Evolutionary conservation across 108 stramenopile species (phyloP).

Genomic region (Cylindrotheca closterium): DNA sequence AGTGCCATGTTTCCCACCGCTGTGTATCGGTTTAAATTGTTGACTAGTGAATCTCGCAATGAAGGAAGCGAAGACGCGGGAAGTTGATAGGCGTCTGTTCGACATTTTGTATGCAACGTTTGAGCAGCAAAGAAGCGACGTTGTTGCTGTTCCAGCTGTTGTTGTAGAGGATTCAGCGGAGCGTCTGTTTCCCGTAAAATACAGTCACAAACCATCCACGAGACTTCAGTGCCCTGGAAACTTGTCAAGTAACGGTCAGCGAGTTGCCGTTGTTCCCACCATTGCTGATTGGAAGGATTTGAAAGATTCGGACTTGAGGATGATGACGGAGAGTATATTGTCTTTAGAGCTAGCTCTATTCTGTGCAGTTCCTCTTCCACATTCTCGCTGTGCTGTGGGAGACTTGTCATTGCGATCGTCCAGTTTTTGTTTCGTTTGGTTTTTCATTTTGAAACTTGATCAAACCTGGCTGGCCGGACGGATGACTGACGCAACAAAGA

Average conservation of each 20-base stretch:
- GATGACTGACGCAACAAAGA: too few species aligned
- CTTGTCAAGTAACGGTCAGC: constrained; percentile 79
- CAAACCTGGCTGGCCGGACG: too few species aligned
- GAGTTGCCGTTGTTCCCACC: constrained; percentile 65
- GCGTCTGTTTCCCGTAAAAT: constrained; percentile 35
- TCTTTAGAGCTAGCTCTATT: constrained; percentile 63
- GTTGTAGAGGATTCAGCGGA: constrained; percentile 9
- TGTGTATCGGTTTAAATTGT: constrained; percentile 45
- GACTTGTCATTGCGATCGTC: constrained; percentile 14
- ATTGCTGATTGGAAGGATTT: constrained; percentile 14
- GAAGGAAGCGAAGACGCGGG: constrained; percentile 47
- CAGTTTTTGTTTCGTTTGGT: too few species aligned
- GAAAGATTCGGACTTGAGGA: constrained; percentile 5
- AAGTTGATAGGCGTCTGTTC: constrained; percentile 50
- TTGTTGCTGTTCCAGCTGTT: constrained; percentile 45
- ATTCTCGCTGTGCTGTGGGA: constrained; percentile 69
- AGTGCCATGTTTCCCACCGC: constrained; percentile 42
- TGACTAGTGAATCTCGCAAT: constrained; percentile 64
- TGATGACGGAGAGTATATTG: constrained; percentile 57
- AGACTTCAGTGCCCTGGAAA: constrained; percentile 63
- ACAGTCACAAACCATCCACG: constrained; percentile 85
- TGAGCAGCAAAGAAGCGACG: constrained; percentile 87
- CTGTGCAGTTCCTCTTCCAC: constrained; percentile 68
- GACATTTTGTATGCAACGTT: constrained; percentile 83
- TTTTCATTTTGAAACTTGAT: too few species aligned